phyloP scores from a whole-genome alignment of 805 yeast species.

The Nakazawaea ishiwadae region DNA sequence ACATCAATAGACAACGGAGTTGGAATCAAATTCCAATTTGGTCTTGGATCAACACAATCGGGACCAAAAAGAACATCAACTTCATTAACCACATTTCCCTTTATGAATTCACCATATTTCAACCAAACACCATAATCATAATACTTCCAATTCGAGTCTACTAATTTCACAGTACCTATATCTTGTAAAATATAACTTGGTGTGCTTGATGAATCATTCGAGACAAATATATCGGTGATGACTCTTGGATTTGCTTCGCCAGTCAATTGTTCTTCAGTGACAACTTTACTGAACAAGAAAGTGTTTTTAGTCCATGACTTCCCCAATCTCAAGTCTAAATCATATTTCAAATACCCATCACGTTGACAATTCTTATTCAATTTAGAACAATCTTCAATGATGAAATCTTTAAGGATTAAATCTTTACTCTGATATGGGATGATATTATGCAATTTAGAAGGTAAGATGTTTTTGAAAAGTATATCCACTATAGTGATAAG shows the following conservation, averaged over 20 bases:
- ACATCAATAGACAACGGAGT: slow-evolving; percentile 17
- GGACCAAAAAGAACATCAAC: slow-evolving; percentile 69
- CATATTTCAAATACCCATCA: slow-evolving; percentile 39
- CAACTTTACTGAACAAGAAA: slow-evolving; percentile 29
- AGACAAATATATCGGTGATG: slow-evolving; percentile 36
- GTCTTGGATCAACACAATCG: slow-evolving; percentile 74
- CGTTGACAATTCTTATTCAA: slow-evolving; percentile 10
- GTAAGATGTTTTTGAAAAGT: slow-evolving; percentile 29
- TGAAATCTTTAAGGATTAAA: slow-evolving; percentile 24
- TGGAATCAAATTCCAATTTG: slow-evolving; percentile 50
- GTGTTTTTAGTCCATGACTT: slow-evolving; percentile 37
- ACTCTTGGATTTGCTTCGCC: slow-evolving; percentile 25
- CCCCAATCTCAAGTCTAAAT: slow-evolving; percentile 44
- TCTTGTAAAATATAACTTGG: slow-evolving; percentile 31
- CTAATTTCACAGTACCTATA: slow-evolving; percentile 23
- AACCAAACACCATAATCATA: slow-evolving; percentile 56
- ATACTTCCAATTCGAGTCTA: slow-evolving; percentile 40
- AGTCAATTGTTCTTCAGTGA: slow-evolving; percentile 7
- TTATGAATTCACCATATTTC: slow-evolving; percentile 36
- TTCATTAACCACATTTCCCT: slow-evolving; percentile 41
- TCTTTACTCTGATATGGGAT: slow-evolving; percentile 35
- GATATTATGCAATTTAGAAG: slow-evolving; percentile 24
- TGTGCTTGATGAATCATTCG: slow-evolving; percentile 26
- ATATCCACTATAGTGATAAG: slow-evolving; percentile 34
- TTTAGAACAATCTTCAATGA: slow-evolving; percentile 10